phyloP scores from a whole-genome alignment of 169 alveolate genomes.

The Besnoitia besnoiti region DNA sequence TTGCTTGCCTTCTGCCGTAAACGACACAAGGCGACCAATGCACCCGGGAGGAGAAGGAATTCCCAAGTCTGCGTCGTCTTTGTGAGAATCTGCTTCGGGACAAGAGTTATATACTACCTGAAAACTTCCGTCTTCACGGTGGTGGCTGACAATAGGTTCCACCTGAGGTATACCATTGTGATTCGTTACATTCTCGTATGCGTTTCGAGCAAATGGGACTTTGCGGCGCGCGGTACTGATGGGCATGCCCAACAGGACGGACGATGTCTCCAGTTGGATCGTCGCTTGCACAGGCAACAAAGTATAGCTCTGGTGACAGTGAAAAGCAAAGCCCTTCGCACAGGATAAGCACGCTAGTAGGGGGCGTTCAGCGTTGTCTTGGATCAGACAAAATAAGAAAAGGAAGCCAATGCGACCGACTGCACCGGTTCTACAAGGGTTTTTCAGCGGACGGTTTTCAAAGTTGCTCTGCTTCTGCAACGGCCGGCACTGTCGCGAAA shows the following conservation, averaged over 20 bases:
- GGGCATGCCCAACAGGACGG: constrained; percentile 3
- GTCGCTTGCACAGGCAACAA: neutral
- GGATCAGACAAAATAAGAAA: neutral
- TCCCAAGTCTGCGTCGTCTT: neutral
- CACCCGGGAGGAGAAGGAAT: constrained; percentile 10
- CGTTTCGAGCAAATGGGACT: neutral
- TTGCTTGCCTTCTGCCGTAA: neutral
- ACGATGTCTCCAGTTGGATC: neutral
- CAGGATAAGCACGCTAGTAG: neutral
- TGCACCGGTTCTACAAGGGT: too few species aligned
- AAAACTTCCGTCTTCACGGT: constrained; percentile 18
- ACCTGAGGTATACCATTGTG: neutral
- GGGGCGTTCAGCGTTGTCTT: neutral
- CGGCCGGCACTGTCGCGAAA: too few species aligned
- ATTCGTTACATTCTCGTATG: neutral
- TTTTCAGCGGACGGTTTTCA: too few species aligned
- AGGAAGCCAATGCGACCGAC: too few species aligned
- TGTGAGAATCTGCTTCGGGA: neutral
- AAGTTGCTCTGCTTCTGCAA: too few species aligned
- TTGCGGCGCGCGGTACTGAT: constrained; percentile 1
- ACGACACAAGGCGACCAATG: constrained; percentile 10
- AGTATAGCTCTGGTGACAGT: neutral
- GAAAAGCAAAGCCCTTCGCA: neutral
- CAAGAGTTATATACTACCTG: constrained; percentile 36
- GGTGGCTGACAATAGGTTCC: constrained; percentile 1